phyloP scores from a whole-genome alignment of 2,329 filamentous ascomycete species.

The Aspergillus fructus region DNA sequence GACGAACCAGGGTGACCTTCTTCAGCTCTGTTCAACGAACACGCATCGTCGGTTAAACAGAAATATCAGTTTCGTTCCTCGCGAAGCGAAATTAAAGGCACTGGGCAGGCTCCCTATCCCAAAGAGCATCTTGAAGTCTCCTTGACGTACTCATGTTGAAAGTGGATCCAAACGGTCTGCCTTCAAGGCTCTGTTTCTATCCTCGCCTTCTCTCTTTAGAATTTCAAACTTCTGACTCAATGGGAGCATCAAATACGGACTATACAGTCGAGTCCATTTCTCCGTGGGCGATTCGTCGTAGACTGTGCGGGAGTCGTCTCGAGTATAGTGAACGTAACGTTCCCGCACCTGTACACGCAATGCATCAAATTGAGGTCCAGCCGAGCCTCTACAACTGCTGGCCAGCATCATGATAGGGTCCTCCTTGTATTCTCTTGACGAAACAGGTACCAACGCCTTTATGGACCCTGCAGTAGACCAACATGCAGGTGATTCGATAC shows the following conservation, averaged over 20 bases:
- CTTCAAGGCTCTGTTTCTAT: neutral
- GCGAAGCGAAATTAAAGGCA: neutral
- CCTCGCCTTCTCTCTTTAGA: neutral
- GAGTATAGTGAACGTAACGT: conserved; percentile 1
- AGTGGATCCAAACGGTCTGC: neutral
- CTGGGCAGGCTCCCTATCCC: neutral
- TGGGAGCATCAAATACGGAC: neutral
- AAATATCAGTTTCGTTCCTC: neutral
- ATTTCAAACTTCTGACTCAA: neutral
- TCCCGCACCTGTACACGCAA: neutral
- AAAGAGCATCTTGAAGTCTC: neutral
- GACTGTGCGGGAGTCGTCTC: neutral
- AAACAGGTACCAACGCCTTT: neutral
- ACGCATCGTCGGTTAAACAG: neutral
- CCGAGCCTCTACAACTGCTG: neutral
- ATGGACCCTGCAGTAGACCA: conserved; percentile 7
- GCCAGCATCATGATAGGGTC: neutral
- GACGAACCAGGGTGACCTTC: no score
- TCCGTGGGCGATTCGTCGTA: neutral
- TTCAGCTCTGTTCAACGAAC: neutral
- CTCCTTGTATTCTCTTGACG: neutral
- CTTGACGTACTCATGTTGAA: neutral
- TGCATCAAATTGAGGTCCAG: neutral
- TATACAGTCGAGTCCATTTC: neutral
- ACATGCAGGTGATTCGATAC: neutral